Evolutionary conservation across 2,329 filamentous ascomycete species (phyloP).

Genomic region (Paradendryphiella salina): DNA sequence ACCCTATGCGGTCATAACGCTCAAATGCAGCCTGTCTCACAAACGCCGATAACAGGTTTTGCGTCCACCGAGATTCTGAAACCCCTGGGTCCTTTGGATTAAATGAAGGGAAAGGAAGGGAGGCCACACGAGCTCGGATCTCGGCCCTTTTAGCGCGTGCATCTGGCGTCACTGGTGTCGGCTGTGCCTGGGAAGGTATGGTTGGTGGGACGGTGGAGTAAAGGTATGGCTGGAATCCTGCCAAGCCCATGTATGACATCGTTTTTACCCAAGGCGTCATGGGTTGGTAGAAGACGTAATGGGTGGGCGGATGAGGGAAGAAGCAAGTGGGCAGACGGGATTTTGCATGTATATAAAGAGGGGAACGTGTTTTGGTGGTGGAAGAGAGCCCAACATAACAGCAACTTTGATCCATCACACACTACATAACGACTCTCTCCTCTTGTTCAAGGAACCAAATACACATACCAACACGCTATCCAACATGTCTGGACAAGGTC

Average conservation of each 20-base stretch:
- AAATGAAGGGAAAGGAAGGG: neutral
- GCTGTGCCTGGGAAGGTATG: neutral
- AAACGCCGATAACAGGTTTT: neutral
- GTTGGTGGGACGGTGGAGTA: neutral
- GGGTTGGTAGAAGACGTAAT: constrained; percentile 3
- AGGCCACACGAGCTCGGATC: neutral
- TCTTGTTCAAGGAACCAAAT: neutral
- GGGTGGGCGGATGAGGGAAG: neutral
- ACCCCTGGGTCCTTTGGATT: too few relatives aligned
- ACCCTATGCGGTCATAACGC: neutral
- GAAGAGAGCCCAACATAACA: too few relatives aligned
- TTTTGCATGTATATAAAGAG: too few relatives aligned
- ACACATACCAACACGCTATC: neutral
- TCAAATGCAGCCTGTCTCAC: neutral
- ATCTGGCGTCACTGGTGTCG: neutral
- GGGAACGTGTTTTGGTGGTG: too few relatives aligned
- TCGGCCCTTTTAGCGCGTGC: neutral
- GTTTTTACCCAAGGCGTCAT: neutral
- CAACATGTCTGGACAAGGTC: constrained; percentile 11
- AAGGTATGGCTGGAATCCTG: neutral
- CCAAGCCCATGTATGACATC: constrained; percentile 6
- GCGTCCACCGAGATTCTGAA: too few relatives aligned
- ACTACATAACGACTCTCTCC: too few relatives aligned
- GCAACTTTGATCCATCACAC: too few relatives aligned
- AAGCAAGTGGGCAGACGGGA: neutral